These are phyloP conservation scores for Grifola frondosa DNA, from an alignment of 1,284 basidiomycete genomes.

Conservation along the genomic window DNA sequence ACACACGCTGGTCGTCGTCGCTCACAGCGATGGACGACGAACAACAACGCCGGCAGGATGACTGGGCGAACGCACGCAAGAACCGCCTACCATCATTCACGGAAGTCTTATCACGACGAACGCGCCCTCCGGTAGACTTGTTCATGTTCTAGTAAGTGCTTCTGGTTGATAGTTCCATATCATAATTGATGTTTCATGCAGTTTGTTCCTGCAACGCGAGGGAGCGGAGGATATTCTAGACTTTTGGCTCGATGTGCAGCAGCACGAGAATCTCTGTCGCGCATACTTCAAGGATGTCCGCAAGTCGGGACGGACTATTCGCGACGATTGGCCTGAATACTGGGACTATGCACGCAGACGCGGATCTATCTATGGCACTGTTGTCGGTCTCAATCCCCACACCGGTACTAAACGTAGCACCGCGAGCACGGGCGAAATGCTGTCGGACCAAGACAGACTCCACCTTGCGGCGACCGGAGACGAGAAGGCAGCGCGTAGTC, in stretches of 20 bases:
- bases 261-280: slow-evolving; percentile 97
- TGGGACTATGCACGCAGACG: slow-evolving; percentile 86
- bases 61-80: slow-evolving; percentile 64
- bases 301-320: slow-evolving; percentile 87
- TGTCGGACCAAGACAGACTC: slow-evolving; percentile 64
- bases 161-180: slow-evolving; percentile 3
- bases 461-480: slow-evolving; percentile 52
- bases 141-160: slow-evolving; percentile 95
- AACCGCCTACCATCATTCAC: slow-evolving; percentile 77
- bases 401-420: slow-evolving; percentile 70
- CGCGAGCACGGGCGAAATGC: slow-evolving; percentile 65
- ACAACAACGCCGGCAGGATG: slow-evolving; percentile 63
- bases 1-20: too few species aligned
- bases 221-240: slow-evolving; percentile 94
- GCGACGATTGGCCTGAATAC: slow-evolving; percentile 97
- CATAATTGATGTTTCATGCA: slow-evolving; percentile 30
- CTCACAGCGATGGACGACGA: slow-evolving; percentile 48
- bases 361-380: slow-evolving; percentile 87
- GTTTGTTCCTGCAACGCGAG: slow-evolving; percentile 90
- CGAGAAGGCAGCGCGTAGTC: slow-evolving; percentile 49
- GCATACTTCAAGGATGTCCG: slow-evolving; percentile 98
- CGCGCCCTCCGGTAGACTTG: slow-evolving; percentile 92
- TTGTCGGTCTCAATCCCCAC: slow-evolving; percentile 72
- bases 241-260: slow-evolving; percentile 99
- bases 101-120: slow-evolving; percentile 85